phyloP scores from a whole-genome alignment of 257 asterid species.

The Lycium ferocissimum region DNA sequence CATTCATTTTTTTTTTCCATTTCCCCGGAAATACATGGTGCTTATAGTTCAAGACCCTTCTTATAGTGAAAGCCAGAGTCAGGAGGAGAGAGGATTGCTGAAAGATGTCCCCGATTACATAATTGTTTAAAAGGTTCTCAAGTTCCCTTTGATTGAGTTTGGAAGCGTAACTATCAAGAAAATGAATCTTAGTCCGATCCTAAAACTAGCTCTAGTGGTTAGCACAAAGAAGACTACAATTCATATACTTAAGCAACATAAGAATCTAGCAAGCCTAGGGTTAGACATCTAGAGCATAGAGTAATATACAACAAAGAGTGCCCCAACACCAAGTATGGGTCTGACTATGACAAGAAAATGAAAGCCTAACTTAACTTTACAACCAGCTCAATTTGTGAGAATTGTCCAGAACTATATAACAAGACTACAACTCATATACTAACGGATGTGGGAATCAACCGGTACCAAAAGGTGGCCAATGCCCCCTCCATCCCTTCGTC shows the following conservation, averaged over 20 bases:
- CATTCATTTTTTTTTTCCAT: neutral
- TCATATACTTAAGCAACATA: neutral
- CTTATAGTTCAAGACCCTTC: neutral
- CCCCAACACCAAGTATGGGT: neutral
- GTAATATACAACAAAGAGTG: neutral
- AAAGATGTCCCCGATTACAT: neutral
- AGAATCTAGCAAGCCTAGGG: neutral
- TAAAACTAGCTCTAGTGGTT: neutral
- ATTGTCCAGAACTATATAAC: neutral
- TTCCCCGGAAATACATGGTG: neutral
- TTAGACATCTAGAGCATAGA: neutral
- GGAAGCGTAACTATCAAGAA: neutral
- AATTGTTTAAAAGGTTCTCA: constrained; percentile 8
- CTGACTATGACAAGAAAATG: neutral
- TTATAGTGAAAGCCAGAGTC: neutral
- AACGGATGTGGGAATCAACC: neutral
- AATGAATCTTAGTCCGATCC: constrained; percentile 5
- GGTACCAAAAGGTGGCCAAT: neutral
- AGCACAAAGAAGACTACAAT: constrained; percentile 7
- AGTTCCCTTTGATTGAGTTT: neutral
- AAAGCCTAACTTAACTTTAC: neutral
- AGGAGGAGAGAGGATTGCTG: neutral
- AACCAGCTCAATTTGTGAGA: neutral
- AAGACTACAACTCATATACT: neutral
- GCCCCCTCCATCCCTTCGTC: neutral